Evolutionary conservation across 2,329 filamentous ascomycete species (phyloP).

Genomic region (Alternaria viburni): DNA sequence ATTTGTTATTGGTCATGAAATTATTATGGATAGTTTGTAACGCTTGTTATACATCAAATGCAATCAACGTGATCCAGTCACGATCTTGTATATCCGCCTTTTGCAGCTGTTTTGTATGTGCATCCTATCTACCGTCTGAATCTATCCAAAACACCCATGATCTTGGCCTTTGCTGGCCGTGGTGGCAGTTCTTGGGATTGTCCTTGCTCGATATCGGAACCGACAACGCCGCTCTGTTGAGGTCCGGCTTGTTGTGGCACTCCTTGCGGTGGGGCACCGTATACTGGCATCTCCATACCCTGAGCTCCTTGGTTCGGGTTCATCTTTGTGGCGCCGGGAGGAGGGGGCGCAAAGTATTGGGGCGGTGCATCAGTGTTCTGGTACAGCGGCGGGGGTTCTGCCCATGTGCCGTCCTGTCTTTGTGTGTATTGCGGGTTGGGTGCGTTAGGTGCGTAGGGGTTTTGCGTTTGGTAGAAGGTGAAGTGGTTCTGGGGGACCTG

Average conservation of each 20-base stretch:
- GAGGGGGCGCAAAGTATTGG: conserved; percentile 40
- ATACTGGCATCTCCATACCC: conserved; percentile 38
- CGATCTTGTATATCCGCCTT: background rate
- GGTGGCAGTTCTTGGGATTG: conserved; percentile 31
- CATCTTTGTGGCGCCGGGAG: conserved; percentile 39
- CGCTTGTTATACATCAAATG: background rate
- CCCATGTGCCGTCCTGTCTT: conserved; percentile 37
- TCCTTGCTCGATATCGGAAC: conserved; percentile 25
- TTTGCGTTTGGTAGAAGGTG: conserved; percentile 46
- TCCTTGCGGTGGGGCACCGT: conserved; percentile 14
- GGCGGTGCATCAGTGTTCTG: conserved; percentile 44
- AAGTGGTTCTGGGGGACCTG: conserved; percentile 47
- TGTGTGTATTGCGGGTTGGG: conserved; percentile 26
- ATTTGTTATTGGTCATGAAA: background rate
- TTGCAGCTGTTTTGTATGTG: background rate
- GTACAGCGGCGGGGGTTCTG: conserved; percentile 45
- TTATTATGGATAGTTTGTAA: background rate
- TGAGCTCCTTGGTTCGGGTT: conserved; percentile 30
- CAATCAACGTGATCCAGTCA: conserved; percentile 1
- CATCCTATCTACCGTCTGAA: conserved; percentile 31
- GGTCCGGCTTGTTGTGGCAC: conserved; percentile 12
- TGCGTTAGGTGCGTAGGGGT: conserved; percentile 17
- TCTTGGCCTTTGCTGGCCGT: conserved; percentile 39
- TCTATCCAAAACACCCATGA: conserved; percentile 35
- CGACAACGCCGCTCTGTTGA: conserved; percentile 42